phyloP scores from a whole-genome alignment of 148 eudicot species.

The Fallopia convolvulus region DNA sequence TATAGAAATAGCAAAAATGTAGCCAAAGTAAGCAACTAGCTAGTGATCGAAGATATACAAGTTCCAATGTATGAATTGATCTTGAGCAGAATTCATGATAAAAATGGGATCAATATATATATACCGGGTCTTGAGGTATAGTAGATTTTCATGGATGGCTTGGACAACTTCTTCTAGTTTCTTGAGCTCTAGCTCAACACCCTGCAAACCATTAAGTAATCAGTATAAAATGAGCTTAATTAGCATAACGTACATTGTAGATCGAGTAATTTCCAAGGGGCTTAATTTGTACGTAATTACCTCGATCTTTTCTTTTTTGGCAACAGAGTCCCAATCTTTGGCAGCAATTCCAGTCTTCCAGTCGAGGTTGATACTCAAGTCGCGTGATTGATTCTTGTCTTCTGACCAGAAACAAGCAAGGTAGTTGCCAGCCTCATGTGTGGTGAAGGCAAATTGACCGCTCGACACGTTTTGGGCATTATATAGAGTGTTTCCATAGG shows the following conservation, averaged over 20 bases:
- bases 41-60: background rate
- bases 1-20: constrained; percentile 8
- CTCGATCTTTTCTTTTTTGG: constrained; percentile 57
- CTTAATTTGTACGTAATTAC: no score
- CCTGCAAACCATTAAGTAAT: constrained; percentile 22
- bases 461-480: constrained; percentile 53
- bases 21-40: background rate
- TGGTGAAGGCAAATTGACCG: constrained; percentile 90
- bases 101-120: background rate
- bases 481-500: constrained; percentile 63
- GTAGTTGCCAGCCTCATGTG: constrained; percentile 68
- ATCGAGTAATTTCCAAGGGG: no score
- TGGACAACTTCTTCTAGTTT: constrained; percentile 90
- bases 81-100: background rate
- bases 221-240: no score
- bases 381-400: constrained; percentile 21
- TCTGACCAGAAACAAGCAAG: constrained; percentile 61
- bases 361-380: constrained; percentile 47
- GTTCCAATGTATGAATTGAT: background rate
- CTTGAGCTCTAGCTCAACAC: constrained; percentile 76
- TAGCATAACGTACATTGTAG: no score
- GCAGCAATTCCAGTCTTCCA: constrained; percentile 73
- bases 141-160: constrained; percentile 70
- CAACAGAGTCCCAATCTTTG: constrained; percentile 79
- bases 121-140: constrained; percentile 59